Evolutionary conservation across 1,284 basidiomycete species (phyloP).

Genomic region (Xanthoconium separans): DNA sequence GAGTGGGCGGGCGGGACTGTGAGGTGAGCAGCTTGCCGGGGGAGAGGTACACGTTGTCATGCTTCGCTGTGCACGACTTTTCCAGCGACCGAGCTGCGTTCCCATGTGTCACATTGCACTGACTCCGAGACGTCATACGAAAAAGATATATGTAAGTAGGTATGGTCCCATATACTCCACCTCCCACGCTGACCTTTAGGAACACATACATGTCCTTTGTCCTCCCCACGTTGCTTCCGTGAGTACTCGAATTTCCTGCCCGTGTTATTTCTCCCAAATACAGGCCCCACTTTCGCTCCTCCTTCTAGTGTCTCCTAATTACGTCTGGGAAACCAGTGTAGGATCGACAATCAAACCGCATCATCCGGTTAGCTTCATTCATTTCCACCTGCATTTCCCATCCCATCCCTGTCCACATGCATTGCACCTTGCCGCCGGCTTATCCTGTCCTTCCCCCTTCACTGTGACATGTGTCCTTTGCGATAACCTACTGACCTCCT

Average conservation of each 20-base stretch:
- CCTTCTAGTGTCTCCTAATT: not conserved
- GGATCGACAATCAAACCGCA: conserved; percentile 29
- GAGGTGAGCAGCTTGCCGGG: too few species aligned
- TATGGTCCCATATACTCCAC: too few species aligned
- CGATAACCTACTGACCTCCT: conserved; percentile 17
- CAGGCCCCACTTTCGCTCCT: conserved; percentile 1
- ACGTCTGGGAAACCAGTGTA: conserved; percentile 4
- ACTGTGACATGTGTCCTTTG: conserved; percentile 12
- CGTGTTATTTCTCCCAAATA: conserved; percentile 1
- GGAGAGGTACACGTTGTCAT: not conserved
- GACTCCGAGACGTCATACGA: conserved; percentile 18
- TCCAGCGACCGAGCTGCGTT: conserved; percentile 12
- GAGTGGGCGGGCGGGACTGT: not conserved
- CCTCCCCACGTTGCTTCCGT: conserved; percentile 26
- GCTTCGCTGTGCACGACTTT: not conserved
- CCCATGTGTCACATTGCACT: conserved; percentile 22
- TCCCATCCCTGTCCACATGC: conserved; percentile 1
- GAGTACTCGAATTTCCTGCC: conserved; percentile 5
- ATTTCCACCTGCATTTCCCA: conserved; percentile 21
- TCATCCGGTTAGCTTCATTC: conserved; percentile 27
- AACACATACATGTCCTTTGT: not conserved
- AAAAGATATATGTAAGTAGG: too few species aligned
- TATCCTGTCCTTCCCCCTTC: conserved; percentile 11
- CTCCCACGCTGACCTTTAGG: conserved; percentile 19
- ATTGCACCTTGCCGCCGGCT: not conserved